These are phyloP conservation scores for Oryza rufipogon DNA, from an alignment of 176 grass and related monocot species.

Conservation along the genomic window DNA sequence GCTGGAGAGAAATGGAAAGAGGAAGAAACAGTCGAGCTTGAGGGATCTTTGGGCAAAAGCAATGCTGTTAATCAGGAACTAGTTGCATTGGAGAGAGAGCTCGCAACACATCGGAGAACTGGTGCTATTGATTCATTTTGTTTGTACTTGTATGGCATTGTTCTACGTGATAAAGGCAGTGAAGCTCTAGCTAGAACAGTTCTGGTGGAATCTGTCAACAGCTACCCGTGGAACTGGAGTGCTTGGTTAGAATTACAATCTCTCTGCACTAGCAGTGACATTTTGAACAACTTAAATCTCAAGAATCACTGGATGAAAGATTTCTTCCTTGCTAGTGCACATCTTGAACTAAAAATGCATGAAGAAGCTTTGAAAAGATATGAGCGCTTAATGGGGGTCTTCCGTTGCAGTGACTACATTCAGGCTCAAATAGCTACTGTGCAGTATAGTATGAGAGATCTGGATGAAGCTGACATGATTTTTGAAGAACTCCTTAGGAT, in stretches of 20 bases:
- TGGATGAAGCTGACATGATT: slow-evolving; percentile 94
- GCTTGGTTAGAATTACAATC: slow-evolving; percentile 92
- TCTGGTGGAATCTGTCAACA: slow-evolving; percentile 90
- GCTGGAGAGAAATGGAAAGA: slow-evolving; percentile 96
- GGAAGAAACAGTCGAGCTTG: slow-evolving; percentile 91
- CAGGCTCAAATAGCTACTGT: slow-evolving; percentile 96
- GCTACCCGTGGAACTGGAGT: slow-evolving; percentile 97
- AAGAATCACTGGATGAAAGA: slow-evolving; percentile 99
- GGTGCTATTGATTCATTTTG: slow-evolving; percentile 90
- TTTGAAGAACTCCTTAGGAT: slow-evolving; percentile 96
- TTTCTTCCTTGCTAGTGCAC: slow-evolving; percentile 89
- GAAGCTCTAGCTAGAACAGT: slow-evolving; percentile 63
- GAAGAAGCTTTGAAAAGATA: slow-evolving; percentile 92
- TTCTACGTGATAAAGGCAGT: slow-evolving; percentile 89
- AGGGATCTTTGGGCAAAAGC: slow-evolving; percentile 88
- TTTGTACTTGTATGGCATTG: slow-evolving; percentile 84
- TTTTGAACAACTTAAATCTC: slow-evolving; percentile 80
- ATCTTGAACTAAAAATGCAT: slow-evolving; percentile 93
- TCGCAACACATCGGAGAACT: slow-evolving; percentile 73
- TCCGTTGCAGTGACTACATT: slow-evolving; percentile 82
- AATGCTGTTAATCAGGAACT: slow-evolving; percentile 79
- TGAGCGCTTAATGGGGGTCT: slow-evolving; percentile 67
- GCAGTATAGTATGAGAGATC: slow-evolving; percentile 89
- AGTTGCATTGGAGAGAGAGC: slow-evolving; percentile 78
- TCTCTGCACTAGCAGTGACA: slow-evolving; percentile 75